Base-by-base conservation (phyloP, 345 rosid species). In the Aurinia saxatilis region DNA sequence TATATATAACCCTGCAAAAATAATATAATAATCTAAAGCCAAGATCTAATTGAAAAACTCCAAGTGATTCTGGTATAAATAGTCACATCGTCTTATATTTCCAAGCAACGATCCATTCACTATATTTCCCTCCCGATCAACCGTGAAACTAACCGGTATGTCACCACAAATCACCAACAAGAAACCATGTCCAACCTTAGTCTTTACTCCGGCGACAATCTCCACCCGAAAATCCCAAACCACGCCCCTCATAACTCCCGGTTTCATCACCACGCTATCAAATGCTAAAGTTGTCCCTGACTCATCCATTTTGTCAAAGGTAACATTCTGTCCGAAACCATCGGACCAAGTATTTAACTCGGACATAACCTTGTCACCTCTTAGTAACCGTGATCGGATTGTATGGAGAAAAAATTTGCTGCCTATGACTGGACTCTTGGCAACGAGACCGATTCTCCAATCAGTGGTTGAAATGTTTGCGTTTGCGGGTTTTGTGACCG, bases 361-460 rank as follows among this genome's bases (percentile, higher is more conserved):
- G 36, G 60, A 52, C 35, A 64, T 53, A 52, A 64, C 52, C 19
- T 64, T 0, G 25, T 11, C 52, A 8, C 60, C 68, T 6, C 44
- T 51, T 8, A 64, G 51, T 17, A 64, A 37, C 51, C 68, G 68
- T 8, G 52, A 41, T 11, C 7, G 31, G 34, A 51, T 36, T 41
- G 68, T 13, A 1, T 10, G 7, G 10, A 52, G n/a, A 51, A 45
- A 42, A 35, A 42, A 11, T 13, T 64, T 21, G 5, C 68, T 51
- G 14, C 51, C 12, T 5, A 51, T 30, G 33, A 10, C n/a, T 41
- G 60, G 68, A 64, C 44, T 64, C 60, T 1, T 64, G 0, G 52
- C 35, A 13, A 41, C 11, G 7, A 64, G 31, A 64, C 52, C 44
- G 16, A 53, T 19, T 14, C 52, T 64, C 68, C 68, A 63, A 10